These are phyloP conservation scores for Boletus reticulatus DNA, from an alignment of 768 basidiomycete species.

Conservation along the genomic window DNA sequence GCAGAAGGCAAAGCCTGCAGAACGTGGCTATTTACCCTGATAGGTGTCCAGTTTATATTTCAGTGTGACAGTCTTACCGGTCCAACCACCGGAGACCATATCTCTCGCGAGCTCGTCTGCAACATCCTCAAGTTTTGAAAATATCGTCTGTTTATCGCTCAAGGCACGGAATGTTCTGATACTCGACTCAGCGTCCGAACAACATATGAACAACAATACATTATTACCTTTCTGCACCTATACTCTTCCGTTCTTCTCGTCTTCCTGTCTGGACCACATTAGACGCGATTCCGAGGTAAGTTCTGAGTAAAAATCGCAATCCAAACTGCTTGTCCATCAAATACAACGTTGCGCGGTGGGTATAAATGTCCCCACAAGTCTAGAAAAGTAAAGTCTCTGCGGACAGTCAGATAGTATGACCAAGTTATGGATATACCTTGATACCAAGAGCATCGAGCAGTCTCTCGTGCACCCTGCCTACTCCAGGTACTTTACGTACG, in stretches of 20 bases:
- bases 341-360: conserved; percentile 65
- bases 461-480: conserved; percentile 89
- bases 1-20: neutral
- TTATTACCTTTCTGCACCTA: conserved; percentile 81
- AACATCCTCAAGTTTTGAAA: conserved; percentile 77
- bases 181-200: neutral
- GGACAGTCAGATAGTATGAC: neutral
- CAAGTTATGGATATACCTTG: conserved; percentile 42
- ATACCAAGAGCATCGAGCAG: conserved; percentile 85
- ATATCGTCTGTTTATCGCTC: conserved; percentile 59
- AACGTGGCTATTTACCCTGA: conserved; percentile 49
- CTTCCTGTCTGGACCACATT: conserved; percentile 74
- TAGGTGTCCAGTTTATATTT: conserved; percentile 93
- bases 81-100: conserved; percentile 76
- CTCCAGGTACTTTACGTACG: conserved; percentile 85
- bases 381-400: conserved; percentile 25
- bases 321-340: conserved; percentile 91
- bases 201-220: neutral
- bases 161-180: conserved; percentile 75
- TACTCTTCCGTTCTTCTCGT: conserved; percentile 86
- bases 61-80: conserved; percentile 84
- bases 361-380: conserved; percentile 90
- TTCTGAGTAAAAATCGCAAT: conserved; percentile 67
- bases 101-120: conserved; percentile 80
- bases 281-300: conserved; percentile 83